Evolutionary conservation across 441 rosid genomes (phyloP).

Genomic region (Capsella rubella): DNA sequence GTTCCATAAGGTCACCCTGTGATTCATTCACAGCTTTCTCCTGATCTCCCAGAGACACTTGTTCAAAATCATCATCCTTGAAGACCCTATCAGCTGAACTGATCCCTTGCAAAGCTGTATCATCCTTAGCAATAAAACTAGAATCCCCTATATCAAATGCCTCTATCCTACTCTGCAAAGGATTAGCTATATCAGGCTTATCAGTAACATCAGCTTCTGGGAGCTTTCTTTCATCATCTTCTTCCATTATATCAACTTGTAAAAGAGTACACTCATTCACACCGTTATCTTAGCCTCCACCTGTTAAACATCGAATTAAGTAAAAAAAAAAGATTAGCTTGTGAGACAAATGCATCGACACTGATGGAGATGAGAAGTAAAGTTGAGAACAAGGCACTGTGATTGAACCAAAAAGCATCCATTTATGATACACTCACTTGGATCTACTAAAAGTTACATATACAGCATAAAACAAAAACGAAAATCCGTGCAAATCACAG

Average conservation of each 20-base stretch:
- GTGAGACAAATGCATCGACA: slow-evolving; percentile 18
- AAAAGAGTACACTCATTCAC: slow-evolving; percentile 46
- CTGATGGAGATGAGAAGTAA: slow-evolving; percentile 11
- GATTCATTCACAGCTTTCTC: slow-evolving; percentile 52
- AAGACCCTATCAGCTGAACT: slow-evolving; percentile 48
- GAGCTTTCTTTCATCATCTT: slow-evolving; percentile 68
- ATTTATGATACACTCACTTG: slow-evolving; percentile 27
- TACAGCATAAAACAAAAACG: neutral
- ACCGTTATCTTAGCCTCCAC: slow-evolving; percentile 41
- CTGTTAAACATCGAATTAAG: slow-evolving; percentile 39
- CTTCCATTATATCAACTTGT: slow-evolving; percentile 64
- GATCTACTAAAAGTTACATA: slow-evolving; percentile 35
- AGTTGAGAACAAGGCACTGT: slow-evolving; percentile 5
- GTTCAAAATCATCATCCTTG: slow-evolving; percentile 87
- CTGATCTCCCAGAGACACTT: slow-evolving; percentile 81
- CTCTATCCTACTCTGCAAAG: slow-evolving; percentile 50
- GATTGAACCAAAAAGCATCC: slow-evolving; percentile 8
- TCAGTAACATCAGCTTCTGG: slow-evolving; percentile 44
- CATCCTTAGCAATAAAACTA: slow-evolving; percentile 42
- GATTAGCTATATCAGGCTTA: slow-evolving; percentile 48
- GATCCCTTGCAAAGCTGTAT: slow-evolving; percentile 42
- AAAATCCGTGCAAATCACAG: slow-evolving; percentile 2
- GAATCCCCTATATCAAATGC: slow-evolving; percentile 48
- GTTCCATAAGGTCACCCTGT: slow-evolving; percentile 44
- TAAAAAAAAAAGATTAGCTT: slow-evolving; percentile 8